These are phyloP conservation scores for Nothopassalora personata DNA, from an alignment of 2,329 filamentous ascomycete species.

Conservation along the genomic window DNA sequence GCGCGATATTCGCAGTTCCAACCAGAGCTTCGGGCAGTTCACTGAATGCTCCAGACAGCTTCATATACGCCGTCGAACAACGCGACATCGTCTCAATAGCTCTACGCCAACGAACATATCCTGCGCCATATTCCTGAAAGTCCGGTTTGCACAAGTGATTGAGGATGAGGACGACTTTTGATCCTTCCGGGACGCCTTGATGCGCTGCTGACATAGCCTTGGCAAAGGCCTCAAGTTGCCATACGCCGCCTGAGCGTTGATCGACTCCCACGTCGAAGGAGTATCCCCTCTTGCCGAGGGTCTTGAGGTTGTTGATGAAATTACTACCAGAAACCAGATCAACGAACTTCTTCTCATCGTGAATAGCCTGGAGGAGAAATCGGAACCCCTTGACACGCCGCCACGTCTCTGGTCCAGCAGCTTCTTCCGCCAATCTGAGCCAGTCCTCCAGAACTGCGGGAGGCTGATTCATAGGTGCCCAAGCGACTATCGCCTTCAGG, in stretches of 20 bases:
- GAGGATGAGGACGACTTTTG: slow-evolving; percentile 63
- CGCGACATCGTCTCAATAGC: slow-evolving; percentile 63
- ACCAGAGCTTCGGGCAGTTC: slow-evolving; percentile 60
- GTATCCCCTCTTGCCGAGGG: slow-evolving; percentile 55
- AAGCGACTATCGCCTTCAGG: slow-evolving; percentile 69
- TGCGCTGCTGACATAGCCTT: slow-evolving; percentile 48
- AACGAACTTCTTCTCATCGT: slow-evolving; percentile 33
- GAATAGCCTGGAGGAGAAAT: slow-evolving; percentile 64
- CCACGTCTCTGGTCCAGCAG: slow-evolving; percentile 59
- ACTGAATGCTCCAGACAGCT: slow-evolving; percentile 80
- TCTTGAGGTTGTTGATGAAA: slow-evolving; percentile 48
- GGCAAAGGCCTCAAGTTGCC: slow-evolving; percentile 43
- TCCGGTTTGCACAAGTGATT: slow-evolving; percentile 91
- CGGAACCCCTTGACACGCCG: slow-evolving; percentile 69
- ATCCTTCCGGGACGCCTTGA: slow-evolving; percentile 52
- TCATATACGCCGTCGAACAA: slow-evolving; percentile 70
- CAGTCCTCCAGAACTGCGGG: slow-evolving; percentile 58
- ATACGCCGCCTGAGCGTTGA: slow-evolving; percentile 67
- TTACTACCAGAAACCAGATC: slow-evolving; percentile 30
- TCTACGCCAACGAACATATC: slow-evolving; percentile 64
- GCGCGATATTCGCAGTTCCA: slow-evolving; percentile 52
- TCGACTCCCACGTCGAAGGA: slow-evolving; percentile 83
- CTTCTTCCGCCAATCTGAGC: slow-evolving; percentile 54
- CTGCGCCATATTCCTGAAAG: slow-evolving; percentile 38
- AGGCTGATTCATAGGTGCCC: slow-evolving; percentile 74